phyloP scores from a whole-genome alignment of 108 stramenopile species.

The Cyclotella sp. region DNA sequence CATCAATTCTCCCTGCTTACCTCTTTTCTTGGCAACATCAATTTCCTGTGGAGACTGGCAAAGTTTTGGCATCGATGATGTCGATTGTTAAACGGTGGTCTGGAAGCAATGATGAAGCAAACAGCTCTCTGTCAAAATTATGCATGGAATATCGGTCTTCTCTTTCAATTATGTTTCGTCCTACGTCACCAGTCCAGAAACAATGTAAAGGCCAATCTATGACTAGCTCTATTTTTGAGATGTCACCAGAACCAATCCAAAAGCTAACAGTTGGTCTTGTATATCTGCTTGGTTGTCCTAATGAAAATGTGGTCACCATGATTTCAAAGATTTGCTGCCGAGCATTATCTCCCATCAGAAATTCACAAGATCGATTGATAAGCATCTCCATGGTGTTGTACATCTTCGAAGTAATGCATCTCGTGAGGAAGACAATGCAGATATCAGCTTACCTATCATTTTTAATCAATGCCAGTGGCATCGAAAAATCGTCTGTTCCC shows the following conservation, averaged over 20 bases:
- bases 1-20: constrained; percentile 48
- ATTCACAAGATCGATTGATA: constrained; percentile 3
- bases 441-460: constrained; percentile 69
- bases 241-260: constrained; percentile 55
- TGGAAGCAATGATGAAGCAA: not conserved
- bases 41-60: constrained; percentile 39
- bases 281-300: constrained; percentile 56
- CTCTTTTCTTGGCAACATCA: constrained; percentile 39
- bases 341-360: constrained; percentile 12
- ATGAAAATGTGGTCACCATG: constrained; percentile 26
- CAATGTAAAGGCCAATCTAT: constrained; percentile 16
- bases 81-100: constrained; percentile 41
- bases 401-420: constrained; percentile 59
- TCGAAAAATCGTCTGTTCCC: constrained; percentile 24
- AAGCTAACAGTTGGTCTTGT: constrained; percentile 59
- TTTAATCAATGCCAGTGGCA: constrained; percentile 55
- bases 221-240: constrained; percentile 59
- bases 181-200: constrained; percentile 7
- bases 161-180: constrained; percentile 22
- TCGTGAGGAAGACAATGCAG: constrained; percentile 61
- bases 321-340: constrained; percentile 56
- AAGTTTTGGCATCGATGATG: constrained; percentile 39
- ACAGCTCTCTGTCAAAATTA: constrained; percentile 29
- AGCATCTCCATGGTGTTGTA: constrained; percentile 39
- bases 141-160: constrained; percentile 36